Evolutionary conservation across 169 alveolate genomes (phyloP), one percentile per base, ranked within the genome.

Genomic region (Babesia gibsoni): DNA sequence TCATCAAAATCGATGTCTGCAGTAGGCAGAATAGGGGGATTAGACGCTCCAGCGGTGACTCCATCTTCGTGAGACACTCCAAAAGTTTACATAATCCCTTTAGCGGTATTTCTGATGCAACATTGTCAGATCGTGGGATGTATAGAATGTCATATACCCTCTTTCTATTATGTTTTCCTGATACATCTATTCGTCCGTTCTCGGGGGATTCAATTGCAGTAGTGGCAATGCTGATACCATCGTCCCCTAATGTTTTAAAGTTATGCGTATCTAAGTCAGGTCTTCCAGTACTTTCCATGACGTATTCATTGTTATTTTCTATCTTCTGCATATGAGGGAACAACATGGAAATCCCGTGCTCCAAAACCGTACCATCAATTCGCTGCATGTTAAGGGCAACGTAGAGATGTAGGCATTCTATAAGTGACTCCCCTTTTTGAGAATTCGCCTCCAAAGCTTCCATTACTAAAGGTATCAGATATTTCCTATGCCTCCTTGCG

Each of bases 401-500:
- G 33, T 61, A 61, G 5, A 61, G 59, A 61, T 61, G 72, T 18
- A 61, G 45, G 35, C 56, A 41, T 14, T 61, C 72, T 4, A 61
- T 61, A 4, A 61, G 42, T 25, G 72, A 42, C 46, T 16, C 33
- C 23, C 57, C 23, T 42, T 69, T 50, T 10, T 25, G 0, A n/a
- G 41, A 42, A 23, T 48, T 52, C 39, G 53, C 42, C 35, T 56
- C 50, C 10, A 69, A 39, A 43, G 20, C 49, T 37, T 58, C 41
- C 39, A 54, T 18, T 25, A 69, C 81, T 4, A 69, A 52, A 18
- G 81, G 81, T 4, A 69, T 36, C 43, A 69, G 50, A 43, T 56
- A 42, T 48, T 69, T 69, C 53, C 69, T 14, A 33, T 69, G 73
- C 65, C 70, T 30, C 53, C 36, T 43, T 7, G 70, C 81, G 29